Base-by-base conservation (phyloP, 2,329 filamentous ascomycete genomes). In the Juglanconis oblonga region DNA sequence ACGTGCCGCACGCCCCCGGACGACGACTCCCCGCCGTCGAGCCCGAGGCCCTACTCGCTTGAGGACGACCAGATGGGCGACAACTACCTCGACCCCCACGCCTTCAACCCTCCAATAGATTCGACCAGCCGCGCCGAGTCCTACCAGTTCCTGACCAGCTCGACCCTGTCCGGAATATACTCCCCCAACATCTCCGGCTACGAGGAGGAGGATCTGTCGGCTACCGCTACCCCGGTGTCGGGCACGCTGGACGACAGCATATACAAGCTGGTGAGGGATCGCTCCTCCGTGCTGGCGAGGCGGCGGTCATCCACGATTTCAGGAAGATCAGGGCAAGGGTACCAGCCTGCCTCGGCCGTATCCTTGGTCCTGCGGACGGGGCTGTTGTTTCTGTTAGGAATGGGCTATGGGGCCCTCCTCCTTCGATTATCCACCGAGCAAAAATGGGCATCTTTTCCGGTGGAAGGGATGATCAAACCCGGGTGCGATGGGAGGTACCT, bases 121-220 rank as follows among this genome's bases (percentile, higher is more conserved):
- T 76, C 82, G 55, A 79, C 86, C 65, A 88, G 84, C 70, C 86
- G 91, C 61, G 90, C 88, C 31, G 86, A 89, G 65, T 97, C 92
- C 9, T 84, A 92, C 59, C 79, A 92, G 70, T 96, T 97, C 71
- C 82, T 99, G 62, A 97, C 92, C 4, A 88, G 90, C 9, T 93
- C 92, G 2, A 97, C 95, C 0, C 83, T 99, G 5, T 90, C 89
- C 67, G 94, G 95, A 57, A 99, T 99, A 69, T 99, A 96, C 78
- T 87, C 87, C 10, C 87, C 86, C 6, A 84, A 85, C 1, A 81
- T 82, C 36, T 83, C 83, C 60, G 74, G 74, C 64, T 75, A 82
- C 65, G 53, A 61, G 60, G 72, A 72, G 56, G 69, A 69, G 14
- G 71, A 75, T 48, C 65, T 69, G 61, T 85, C 86, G 65, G 91